Evolutionary conservation across 345 rosid species (phyloP).

Genomic region (Viola odorata): DNA sequence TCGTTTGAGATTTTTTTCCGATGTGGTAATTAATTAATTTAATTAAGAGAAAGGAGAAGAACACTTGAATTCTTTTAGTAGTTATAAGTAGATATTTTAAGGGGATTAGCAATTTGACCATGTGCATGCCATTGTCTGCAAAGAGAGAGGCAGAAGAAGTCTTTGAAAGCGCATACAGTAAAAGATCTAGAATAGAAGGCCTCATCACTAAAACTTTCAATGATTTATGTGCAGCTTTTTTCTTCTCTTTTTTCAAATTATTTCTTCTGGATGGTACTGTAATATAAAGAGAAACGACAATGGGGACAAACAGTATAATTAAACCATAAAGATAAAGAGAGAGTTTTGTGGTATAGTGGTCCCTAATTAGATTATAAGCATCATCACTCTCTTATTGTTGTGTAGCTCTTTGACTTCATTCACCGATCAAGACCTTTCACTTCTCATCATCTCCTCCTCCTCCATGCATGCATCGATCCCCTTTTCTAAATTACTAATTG

Average conservation of each 20-base stretch:
- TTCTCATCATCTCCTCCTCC: constrained; percentile 7
- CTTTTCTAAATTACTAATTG: neutral
- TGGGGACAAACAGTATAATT: constrained; percentile 30
- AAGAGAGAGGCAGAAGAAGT: constrained; percentile 10
- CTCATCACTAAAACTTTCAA: constrained; percentile 1
- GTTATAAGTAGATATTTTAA: neutral
- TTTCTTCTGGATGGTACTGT: neutral
- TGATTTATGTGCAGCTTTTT: constrained; percentile 19
- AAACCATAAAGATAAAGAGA: constrained; percentile 25
- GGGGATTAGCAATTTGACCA: neutral
- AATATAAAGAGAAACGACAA: constrained; percentile 26
- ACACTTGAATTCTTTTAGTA: constrained; percentile 14
- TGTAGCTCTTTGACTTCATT: constrained; percentile 24
- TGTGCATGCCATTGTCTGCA: constrained; percentile 1
- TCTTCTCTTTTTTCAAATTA: constrained; percentile 2
- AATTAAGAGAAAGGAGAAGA: no score
- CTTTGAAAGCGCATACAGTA: no score
- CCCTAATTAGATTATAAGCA: constrained; percentile 15
- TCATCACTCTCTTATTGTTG: constrained; percentile 14
- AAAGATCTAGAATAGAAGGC: constrained; percentile 13
- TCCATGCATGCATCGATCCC: no score
- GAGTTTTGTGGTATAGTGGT: constrained; percentile 27
- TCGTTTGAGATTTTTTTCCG: no score
- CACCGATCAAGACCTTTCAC: constrained; percentile 11
- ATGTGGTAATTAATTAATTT: no score